Percentiles rank a stretch among this genome's conserved stretches.
Evolutionary conservation across 345 rosid genomes (phyloP).

Genomic region (Eucalyptus marginata): DNA sequence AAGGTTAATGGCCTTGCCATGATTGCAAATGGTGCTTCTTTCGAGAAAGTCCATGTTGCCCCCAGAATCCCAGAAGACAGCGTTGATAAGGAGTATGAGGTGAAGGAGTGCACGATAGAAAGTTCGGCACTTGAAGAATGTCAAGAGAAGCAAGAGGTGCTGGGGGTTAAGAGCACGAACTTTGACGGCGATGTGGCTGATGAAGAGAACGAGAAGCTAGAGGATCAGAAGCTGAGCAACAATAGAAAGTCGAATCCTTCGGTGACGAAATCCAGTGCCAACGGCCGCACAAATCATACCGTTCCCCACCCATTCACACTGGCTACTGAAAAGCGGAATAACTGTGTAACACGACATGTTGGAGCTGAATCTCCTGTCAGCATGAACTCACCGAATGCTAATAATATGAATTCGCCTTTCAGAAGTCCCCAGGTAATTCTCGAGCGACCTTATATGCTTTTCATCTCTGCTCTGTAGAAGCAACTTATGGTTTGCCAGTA

Average conservation of each 20-base stretch:
- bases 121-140: slow-evolving; percentile 15
- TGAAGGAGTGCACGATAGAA: slow-evolving; percentile 39
- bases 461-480: neutral
- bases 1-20: slow-evolving; percentile 28
- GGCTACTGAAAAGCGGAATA: slow-evolving; percentile 41
- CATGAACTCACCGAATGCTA: slow-evolving; percentile 11
- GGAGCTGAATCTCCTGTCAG: slow-evolving; percentile 8
- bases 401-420: slow-evolving; percentile 25
- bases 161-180: slow-evolving; percentile 23
- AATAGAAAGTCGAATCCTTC: slow-evolving; percentile 17
- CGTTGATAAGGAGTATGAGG: slow-evolving; percentile 39
- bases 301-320: slow-evolving; percentile 38
- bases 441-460: neutral
- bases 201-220: slow-evolving; percentile 14
- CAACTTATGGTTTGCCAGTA: neutral
- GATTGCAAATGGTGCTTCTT: slow-evolving; percentile 15
- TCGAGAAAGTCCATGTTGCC: slow-evolving; percentile 28
- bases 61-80: slow-evolving; percentile 31
- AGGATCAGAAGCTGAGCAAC: slow-evolving; percentile 7
- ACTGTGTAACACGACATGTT: slow-evolving; percentile 1
- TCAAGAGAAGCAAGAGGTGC: slow-evolving; percentile 20
- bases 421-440: slow-evolving; percentile 42
- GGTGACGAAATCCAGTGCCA: slow-evolving; percentile 12
- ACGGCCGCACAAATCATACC: slow-evolving; percentile 4
- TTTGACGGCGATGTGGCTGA: neutral